Base-by-base conservation (phyloP, 371 early-diverging fungal species). In the Capillidium heterosporum region DNA sequence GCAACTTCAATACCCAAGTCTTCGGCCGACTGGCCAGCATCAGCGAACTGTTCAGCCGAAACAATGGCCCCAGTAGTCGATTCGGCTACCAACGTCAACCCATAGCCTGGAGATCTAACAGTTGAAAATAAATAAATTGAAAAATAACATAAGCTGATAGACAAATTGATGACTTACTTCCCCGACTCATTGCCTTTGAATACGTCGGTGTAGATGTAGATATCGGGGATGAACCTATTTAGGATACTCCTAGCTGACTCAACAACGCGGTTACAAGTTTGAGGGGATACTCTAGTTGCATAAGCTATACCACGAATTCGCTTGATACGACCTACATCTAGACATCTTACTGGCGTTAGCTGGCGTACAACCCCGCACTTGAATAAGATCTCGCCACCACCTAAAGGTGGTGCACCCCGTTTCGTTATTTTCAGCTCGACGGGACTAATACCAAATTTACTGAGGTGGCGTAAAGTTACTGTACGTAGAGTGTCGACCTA, bases 181-280 rank as follows among this genome's bases (percentile, higher is more conserved):
- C 98, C 98, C 44, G 91, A 81, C 58, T 97, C 95, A 21, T 81
- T 85, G 24, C 95, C 94, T 63, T 92, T 91, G 65, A 85, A 94
- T 28, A 94, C 87, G 69, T 97, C 97, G 11, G 95, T 90, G 65
- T 91, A 92, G 55, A 99, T 82, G 67, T 95, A 95, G 48, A 95
- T 87, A 66, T 96, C 96, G 7, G 91, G 91, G 47, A 95, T 87
- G 66, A 81, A 89, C 57, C 82, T 74, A 54, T 91, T 89, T 55
- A 95, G 70, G 57, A 87, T 65, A 10, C 82, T 71, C 50, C 95
- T 77, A 23, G 95, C 88, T 5, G 87, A 70, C 60, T 95, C 90
- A 0, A 87, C 88, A 64, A 96, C 75, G 32, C 95, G 85, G 68
- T 91, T 92, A 35, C 94, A 84, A 62, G 87, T 88, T 60, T 89